Conservation (phyloP, 306 rosid genomes). For the Aeschynomene evenia region DNA sequence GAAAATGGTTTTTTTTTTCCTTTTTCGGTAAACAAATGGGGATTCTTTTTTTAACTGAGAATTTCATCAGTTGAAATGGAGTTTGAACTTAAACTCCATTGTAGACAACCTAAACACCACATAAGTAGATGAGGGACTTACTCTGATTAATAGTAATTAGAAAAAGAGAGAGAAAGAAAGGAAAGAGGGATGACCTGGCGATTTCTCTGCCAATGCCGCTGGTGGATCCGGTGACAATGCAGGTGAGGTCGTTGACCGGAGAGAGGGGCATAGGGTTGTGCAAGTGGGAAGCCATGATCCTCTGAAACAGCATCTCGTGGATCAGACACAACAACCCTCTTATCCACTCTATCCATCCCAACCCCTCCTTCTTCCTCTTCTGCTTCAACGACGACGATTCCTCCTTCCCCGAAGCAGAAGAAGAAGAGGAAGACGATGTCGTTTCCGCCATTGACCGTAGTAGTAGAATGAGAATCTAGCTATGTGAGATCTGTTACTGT, state of each 20-base stretch:
- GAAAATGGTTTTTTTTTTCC: too few relatives aligned
- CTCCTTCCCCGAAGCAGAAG: too few relatives aligned
- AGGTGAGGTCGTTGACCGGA: conserved; percentile 71
- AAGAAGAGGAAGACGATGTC: conserved; percentile 45
- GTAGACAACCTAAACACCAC: too few relatives aligned
- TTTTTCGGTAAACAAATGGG: too few relatives aligned
- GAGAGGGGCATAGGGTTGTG: conserved; percentile 86
- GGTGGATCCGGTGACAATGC: conserved; percentile 94
- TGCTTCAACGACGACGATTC: conserved; percentile 16
- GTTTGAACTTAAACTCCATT: too few relatives aligned
- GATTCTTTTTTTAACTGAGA: too few relatives aligned
- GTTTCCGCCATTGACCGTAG: too few relatives aligned
- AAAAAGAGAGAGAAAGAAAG: background rate
- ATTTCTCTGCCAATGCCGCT: conserved; percentile 96
- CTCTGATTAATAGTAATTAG: too few relatives aligned
- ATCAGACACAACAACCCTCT: conserved; percentile 67
- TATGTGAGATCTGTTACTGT: too few relatives aligned
- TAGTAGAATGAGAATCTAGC: too few relatives aligned
- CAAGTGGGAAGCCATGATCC: conserved; percentile 85
- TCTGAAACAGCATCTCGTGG: conserved; percentile 82
- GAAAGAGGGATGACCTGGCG: conserved; percentile 58
- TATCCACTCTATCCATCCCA: conserved; percentile 92
- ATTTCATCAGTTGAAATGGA: too few relatives aligned
- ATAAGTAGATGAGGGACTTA: too few relatives aligned
- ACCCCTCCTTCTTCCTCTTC: conserved; percentile 49